Evolutionary conservation across 164 flowering plant species (phyloP).

Genomic region (Nymphaea colorata): DNA sequence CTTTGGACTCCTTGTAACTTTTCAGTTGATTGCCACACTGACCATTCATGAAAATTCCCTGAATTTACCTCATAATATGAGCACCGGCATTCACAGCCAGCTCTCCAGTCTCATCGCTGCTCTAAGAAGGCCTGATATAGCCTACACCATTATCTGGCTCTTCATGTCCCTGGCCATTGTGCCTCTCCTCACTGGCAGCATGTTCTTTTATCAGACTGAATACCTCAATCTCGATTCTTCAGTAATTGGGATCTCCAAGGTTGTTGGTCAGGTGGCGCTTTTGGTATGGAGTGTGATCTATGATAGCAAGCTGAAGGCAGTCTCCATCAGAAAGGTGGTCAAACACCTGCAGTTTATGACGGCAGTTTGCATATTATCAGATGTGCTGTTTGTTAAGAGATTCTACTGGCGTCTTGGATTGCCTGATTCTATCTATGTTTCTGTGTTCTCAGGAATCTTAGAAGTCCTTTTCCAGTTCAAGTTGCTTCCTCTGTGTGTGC

Average conservation of each 20-base stretch:
- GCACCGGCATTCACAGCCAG: conserved; percentile 48
- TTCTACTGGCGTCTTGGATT: conserved; percentile 48
- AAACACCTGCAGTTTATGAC: conserved; percentile 43
- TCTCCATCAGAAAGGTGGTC: conserved; percentile 59
- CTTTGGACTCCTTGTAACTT: conserved; percentile 35
- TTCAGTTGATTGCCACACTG: conserved; percentile 55
- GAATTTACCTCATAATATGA: conserved; percentile 44
- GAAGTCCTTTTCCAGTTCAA: conserved; percentile 71
- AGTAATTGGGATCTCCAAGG: conserved; percentile 71
- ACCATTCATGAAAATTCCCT: conserved; percentile 46
- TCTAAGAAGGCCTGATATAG: conserved; percentile 51
- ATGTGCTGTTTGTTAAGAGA: conserved; percentile 53
- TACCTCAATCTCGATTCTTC: conserved; percentile 52
- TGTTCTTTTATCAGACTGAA: conserved; percentile 93
- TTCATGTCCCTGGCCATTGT: conserved; percentile 65
- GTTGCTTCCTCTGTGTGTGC: conserved; percentile 71
- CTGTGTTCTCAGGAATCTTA: conserved; percentile 55
- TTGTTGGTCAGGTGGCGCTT: conserved; percentile 76
- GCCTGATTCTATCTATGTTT: conserved; percentile 59
- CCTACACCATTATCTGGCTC: conserved; percentile 67
- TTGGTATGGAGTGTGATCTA: conserved; percentile 68
- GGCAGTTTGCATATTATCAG: conserved; percentile 72
- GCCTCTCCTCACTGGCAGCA: conserved; percentile 71
- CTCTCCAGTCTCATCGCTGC: conserved; percentile 39
- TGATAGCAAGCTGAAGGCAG: conserved; percentile 34